phyloP scores from a whole-genome alignment of 2,329 filamentous ascomycete species.

The Colletotrichum sp. region DNA sequence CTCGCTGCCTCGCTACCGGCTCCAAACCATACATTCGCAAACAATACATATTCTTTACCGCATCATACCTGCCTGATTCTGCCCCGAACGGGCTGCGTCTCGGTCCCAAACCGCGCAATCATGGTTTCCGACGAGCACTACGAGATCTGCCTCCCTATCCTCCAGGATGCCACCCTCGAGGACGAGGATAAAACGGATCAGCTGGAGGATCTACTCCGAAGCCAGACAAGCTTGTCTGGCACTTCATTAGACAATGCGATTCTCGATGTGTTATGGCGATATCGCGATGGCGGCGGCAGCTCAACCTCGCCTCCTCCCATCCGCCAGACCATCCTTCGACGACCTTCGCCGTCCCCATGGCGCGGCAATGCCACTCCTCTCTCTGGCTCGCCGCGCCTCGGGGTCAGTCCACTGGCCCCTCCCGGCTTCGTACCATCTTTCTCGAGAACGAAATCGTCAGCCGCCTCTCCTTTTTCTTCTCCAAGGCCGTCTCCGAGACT shows the following conservation, averaged over 20 bases:
- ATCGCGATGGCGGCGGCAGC: slow-evolving; percentile 69
- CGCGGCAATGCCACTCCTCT: slow-evolving; percentile 82
- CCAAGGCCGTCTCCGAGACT: slow-evolving; percentile 91
- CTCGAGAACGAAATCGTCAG: slow-evolving; percentile 76
- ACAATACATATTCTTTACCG: slow-evolving; percentile 13
- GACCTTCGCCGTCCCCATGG: slow-evolving; percentile 93
- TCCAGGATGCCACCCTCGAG: slow-evolving; percentile 81
- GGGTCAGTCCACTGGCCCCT: slow-evolving; percentile 82
- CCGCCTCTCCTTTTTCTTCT: slow-evolving; percentile 90
- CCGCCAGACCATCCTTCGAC: slow-evolving; percentile 87
- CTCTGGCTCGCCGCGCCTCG: slow-evolving; percentile 81
- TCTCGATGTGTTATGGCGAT: slow-evolving; percentile 88
- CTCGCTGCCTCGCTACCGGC: slow-evolving; percentile 14
- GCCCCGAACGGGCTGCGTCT: background rate
- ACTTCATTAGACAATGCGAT: slow-evolving; percentile 86
- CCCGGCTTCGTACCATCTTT: slow-evolving; percentile 85
- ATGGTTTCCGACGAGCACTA: slow-evolving; percentile 96
- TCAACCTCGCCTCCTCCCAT: slow-evolving; percentile 81
- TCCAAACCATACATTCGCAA: slow-evolving; percentile 8
- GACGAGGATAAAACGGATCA: slow-evolving; percentile 96
- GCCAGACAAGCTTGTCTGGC: slow-evolving; percentile 77
- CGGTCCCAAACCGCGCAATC: slow-evolving; percentile 34
- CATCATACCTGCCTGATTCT: slow-evolving; percentile 3
- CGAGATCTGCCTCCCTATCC: slow-evolving; percentile 86
- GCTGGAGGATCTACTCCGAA: slow-evolving; percentile 80